Base-by-base conservation (phyloP, 495 filamentous ascomycete genomes). In the Terfezia boudieri region DNA sequence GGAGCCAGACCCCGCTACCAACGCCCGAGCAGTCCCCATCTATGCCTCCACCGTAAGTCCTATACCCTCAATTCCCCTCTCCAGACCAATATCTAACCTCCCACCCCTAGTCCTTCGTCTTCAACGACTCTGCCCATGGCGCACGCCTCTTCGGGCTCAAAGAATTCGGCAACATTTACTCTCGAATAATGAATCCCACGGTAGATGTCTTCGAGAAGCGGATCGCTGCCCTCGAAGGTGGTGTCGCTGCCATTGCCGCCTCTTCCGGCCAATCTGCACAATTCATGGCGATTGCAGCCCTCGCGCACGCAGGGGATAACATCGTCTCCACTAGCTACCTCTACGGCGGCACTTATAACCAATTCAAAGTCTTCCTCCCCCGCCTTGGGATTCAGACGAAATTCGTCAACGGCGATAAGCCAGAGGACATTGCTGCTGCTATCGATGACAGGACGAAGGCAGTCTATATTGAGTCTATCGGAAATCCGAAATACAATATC, bases 111-210 rank as follows among this genome's bases (percentile, higher is more conserved):
- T 94, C 87, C 61, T 98, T 71, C 68, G 74, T 77, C 55, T 98
- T 98, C 81, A 86, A 96, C 76, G 86, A 95, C 71, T 93, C 86
- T 37, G 90, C 88, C 52, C 90, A 96, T 67, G 90, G 87, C 58
- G 92, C 92, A 52, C 80, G 89, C 64, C 81, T 98, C 23, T 98
- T 98, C 66, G 86, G 86, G 60, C 86, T 98, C 70, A 93, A 95
- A 67, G 89, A 95, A 68, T 89, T 92, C 66, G 92, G 89, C 66
- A 95, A 98, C 69, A 95, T 98, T 71, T 98, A 98, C 74, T 86
- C 81, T 63, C 82, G 90, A 55, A 90, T 98, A 61, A 93, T 92
- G 86, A 98, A 98, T 67, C 90, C 90, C 2, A 98, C 90, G 7
- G 85, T 94, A 56, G 92, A 95, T 69, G 92, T 96, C 48, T 90